Conservation (phyloP, 164 flowering plant genomes). For the Nymphaea colorata region DNA sequence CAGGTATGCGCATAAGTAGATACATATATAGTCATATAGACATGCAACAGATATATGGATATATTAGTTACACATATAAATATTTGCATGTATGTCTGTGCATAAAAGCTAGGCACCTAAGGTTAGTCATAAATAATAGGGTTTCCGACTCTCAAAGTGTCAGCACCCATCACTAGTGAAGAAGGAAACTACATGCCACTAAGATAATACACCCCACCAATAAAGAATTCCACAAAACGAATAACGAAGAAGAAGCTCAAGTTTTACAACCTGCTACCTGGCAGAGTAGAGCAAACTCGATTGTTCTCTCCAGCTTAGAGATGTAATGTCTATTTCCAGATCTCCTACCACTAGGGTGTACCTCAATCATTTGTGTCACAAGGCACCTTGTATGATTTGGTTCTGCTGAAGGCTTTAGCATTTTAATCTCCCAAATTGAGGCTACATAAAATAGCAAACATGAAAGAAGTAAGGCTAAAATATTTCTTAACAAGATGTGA, state of each 20-base stretch:
- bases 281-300: constrained; percentile 63
- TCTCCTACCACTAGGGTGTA: constrained; percentile 49
- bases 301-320: constrained; percentile 66
- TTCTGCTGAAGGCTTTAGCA: constrained; percentile 29
- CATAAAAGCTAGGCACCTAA: too few relatives aligned
- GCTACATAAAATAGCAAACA: constrained; percentile 29
- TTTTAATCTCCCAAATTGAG: constrained; percentile 90
- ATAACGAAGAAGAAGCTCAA: constrained; percentile 2
- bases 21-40: too few relatives aligned
- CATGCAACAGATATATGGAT: too few relatives aligned
- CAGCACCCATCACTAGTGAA: not conserved
- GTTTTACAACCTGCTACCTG: constrained; percentile 75
- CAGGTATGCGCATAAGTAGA: too few relatives aligned
- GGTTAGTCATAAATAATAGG: too few relatives aligned
- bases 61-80: too few relatives aligned
- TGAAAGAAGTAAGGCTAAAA: too few relatives aligned
- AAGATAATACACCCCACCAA: not conserved
- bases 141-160: not conserved
- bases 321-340: constrained; percentile 48
- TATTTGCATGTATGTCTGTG: too few relatives aligned
- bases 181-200: not conserved
- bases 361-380: constrained; percentile 76
- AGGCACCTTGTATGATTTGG: constrained; percentile 46
- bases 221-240: not conserved
- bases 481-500: too few relatives aligned